phyloP scores from a whole-genome alignment of 164 flowering plant genomes.

The Kalanchoe fedtschenkoi region DNA sequence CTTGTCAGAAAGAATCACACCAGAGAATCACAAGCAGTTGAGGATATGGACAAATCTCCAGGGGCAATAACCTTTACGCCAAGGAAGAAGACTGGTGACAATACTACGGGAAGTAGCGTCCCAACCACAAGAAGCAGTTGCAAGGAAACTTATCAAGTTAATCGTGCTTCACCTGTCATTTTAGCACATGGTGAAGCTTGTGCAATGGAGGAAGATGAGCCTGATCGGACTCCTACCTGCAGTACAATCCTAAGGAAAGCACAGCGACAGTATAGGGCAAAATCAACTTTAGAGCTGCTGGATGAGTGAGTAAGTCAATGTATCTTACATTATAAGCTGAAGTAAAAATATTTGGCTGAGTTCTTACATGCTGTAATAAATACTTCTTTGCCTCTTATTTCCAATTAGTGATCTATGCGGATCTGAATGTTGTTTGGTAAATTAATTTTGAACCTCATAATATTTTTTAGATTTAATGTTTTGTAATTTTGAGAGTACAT shows the following conservation, averaged over 20 bases:
- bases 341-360: background rate
- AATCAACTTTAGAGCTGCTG: background rate
- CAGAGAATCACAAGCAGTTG: constrained; percentile 18
- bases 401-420: too few species aligned
- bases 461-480: too few species aligned
- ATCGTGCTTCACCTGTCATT: constrained; percentile 18
- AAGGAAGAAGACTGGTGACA: constrained; percentile 33
- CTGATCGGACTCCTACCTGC: constrained; percentile 11
- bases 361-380: background rate
- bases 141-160: constrained; percentile 16
- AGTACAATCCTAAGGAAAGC: constrained; percentile 1
- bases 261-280: background rate
- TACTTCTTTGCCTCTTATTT: too few species aligned
- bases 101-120: constrained; percentile 8
- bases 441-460: too few species aligned
- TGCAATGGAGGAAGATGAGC: constrained; percentile 82
- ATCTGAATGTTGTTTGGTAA: too few species aligned
- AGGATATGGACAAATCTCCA: constrained; percentile 23
- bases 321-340: background rate
- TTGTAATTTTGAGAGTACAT: too few species aligned
- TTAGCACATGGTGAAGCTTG: constrained; percentile 50
- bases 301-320: background rate
- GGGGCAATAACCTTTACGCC: constrained; percentile 55
- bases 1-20: constrained; percentile 19
- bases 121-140: constrained; percentile 16